Evolutionary conservation across 1,139 yeast species (phyloP), one percentile per base, ranked within the genome.

Genomic region (Candida neerlandica): DNA sequence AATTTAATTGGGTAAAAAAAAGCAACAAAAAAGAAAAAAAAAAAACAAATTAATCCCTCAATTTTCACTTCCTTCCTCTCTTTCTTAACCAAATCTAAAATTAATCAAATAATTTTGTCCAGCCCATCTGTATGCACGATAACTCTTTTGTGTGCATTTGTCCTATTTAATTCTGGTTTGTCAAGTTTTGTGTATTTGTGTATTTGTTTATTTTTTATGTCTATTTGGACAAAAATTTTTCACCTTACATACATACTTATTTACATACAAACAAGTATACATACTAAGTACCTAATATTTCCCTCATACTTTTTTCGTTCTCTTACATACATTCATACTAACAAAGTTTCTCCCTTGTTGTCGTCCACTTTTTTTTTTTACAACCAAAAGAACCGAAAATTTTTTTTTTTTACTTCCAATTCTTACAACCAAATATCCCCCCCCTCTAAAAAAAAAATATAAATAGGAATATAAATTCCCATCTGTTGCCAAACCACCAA

Each of bases 11-110:
- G 38, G 18, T 14, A 34, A 14, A 19, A 14, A 14, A 33, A 6
- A 14, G 18, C 12, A 7, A 32, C 4, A 4, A 33, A 14, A 33
- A 10, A 33, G 15, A 33, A 33, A 15, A 16, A 15, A 14, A 33
- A 33, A 33, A 9, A 33, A 33, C 19, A 15, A 33, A 34, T 16
- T 37, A 37, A 37, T 37, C 41, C 41, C 41, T 37, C 41, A 37
- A 37, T n/a, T n/a, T n/a, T n/a, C n/a, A n/a, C n/a, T n/a, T n/a
- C n/a, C n/a, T n/a, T n/a, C n/a, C n/a, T n/a, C n/a, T n/a, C n/a
- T 33, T 3, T 5, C 16, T 9, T n/a, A 14, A 19, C 18, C 5
- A 7, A 23, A 23, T 23, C 9, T 23, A 23, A n/a, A 23, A 23
- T 23, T 23, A 23, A 23, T 10, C 29, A 37, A 37, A 37, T n/a